Percentiles rank a stretch among this genome's conserved stretches.
These are phyloP conservation scores for Termitomyces sp. DNA, from an alignment of 768 basidiomycete genomes.

Conservation along the genomic window DNA sequence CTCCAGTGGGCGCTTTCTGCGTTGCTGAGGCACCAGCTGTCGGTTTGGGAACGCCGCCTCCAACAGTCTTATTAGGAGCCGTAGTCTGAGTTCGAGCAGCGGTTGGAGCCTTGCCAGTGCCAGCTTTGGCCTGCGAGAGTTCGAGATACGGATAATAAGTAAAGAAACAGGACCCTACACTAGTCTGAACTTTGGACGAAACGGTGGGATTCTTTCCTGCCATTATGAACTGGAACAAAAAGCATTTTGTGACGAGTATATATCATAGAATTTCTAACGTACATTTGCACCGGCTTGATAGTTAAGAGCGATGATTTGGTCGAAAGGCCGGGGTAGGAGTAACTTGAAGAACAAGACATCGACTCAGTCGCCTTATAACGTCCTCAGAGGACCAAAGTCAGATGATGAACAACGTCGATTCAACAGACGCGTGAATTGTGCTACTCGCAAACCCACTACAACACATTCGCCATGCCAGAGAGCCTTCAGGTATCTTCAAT, in stretches of 20 bases:
- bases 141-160: not conserved
- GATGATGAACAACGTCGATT: not conserved
- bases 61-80: slow-evolving; percentile 1
- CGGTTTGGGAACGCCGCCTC: slow-evolving; percentile 1
- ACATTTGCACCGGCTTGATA: not conserved
- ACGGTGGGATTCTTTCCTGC: slow-evolving; percentile 5
- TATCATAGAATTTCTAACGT: not conserved
- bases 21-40: slow-evolving; percentile 1
- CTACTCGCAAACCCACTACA: slow-evolving; percentile 7
- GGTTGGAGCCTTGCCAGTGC: slow-evolving; percentile 1
- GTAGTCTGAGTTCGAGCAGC: slow-evolving; percentile 6
- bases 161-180: not conserved
- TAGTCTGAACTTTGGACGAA: slow-evolving; percentile 5
- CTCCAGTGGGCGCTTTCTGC: slow-evolving; percentile 6
- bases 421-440: slow-evolving; percentile 13
- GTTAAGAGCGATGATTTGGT: not conserved
- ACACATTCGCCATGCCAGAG: not conserved
- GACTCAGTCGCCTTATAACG: slow-evolving; percentile 2
- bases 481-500: not conserved
- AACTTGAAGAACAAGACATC: not conserved
- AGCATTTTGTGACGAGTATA: not conserved
- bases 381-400: not conserved
- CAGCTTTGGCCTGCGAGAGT: slow-evolving; percentile 3
- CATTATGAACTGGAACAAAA: slow-evolving; percentile 1
- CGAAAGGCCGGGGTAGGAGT: not conserved